Evolutionary conservation across 768 basidiomycete species (phyloP), one percentile per base, ranked within the genome.

Genomic region (Pholiota molesta): DNA sequence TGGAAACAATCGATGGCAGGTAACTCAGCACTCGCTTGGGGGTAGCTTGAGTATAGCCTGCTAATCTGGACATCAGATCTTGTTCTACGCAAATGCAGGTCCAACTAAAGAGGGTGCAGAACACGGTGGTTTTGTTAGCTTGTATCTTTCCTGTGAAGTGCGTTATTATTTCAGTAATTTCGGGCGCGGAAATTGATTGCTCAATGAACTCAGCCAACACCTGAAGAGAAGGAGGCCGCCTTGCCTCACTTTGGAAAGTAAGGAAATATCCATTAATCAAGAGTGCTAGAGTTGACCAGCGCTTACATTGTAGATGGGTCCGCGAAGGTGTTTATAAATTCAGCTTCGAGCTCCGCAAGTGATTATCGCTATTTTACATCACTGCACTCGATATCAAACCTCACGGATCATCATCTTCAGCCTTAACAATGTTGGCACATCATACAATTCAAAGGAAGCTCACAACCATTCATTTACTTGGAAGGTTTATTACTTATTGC

Each of bases 241-340:
- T 73, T 88, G 29, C 79, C 80, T 52, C 79, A 84, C 59, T 75
- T 70, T 51, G 87, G 88, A 68, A 87, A 83, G 90, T 77, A 62
- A 26, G 72, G 62, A 14, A 26, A 19, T 37, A 23, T 5, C 39
- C 0, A 13, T 47, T 40, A 6, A 11, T 8, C 31, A n/a, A 40
- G 16, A 19, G 11, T 52, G n/a, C 21, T 39, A 37, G 19, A 19
- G 60, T 13, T 29, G 35, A 57, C 21, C 26, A 21, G 37, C 39
- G 44, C 26, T n/a, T 39, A 13, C 33, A 35, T 37, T 3, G 8
- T 61, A 94, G 90, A 77, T 95, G 93, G 93, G 74, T 83, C n/a
- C 84, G 94, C 16, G 90, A 93, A 60, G 93, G 93, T 1, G 76
- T 89, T n/a, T 95, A 86, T 77, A 92, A 88, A 69, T 95, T 95